These are phyloP conservation scores for Ochromonas danica DNA, from an alignment of 108 stramenopile genomes.

Conservation along the genomic window DNA sequence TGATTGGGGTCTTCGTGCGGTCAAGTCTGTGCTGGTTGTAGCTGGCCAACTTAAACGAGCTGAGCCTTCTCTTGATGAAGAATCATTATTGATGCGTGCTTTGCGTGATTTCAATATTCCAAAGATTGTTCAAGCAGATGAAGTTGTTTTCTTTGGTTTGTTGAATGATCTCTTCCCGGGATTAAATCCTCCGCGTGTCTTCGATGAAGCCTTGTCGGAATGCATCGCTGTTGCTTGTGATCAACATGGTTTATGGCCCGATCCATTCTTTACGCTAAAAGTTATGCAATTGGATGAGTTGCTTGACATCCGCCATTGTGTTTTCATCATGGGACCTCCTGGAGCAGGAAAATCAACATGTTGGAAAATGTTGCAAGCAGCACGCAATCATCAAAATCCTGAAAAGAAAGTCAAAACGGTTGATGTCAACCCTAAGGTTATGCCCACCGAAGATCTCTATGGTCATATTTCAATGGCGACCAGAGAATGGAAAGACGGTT, in stretches of 20 bases:
- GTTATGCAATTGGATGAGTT: slow-evolving; percentile 66
- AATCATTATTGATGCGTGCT: slow-evolving; percentile 60
- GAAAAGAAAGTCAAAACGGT: slow-evolving; percentile 46
- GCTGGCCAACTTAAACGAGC: slow-evolving; percentile 66
- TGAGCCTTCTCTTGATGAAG: slow-evolving; percentile 52
- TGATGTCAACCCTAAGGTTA: slow-evolving; percentile 64
- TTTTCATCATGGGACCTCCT: slow-evolving; percentile 67
- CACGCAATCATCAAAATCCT: slow-evolving; percentile 48
- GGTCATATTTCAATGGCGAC: slow-evolving; percentile 58
- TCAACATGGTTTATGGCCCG: slow-evolving; percentile 32
- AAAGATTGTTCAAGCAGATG: slow-evolving; percentile 58
- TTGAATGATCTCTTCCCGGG: slow-evolving; percentile 59
- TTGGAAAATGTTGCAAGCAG: slow-evolving; percentile 50
- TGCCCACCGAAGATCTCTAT: slow-evolving; percentile 62
- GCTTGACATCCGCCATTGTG: slow-evolving; percentile 63
- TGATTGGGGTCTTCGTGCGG: slow-evolving; percentile 72
- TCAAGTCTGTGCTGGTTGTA: slow-evolving; percentile 69
- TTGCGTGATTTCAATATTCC: slow-evolving; percentile 64
- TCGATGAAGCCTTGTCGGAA: slow-evolving; percentile 49
- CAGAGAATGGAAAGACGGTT: slow-evolving; percentile 63
- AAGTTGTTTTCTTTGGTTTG: slow-evolving; percentile 68
- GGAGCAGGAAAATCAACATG: slow-evolving; percentile 55
- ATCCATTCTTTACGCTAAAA: slow-evolving; percentile 48
- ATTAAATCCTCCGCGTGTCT: slow-evolving; percentile 58
- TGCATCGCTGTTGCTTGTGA: slow-evolving; percentile 52